Evolutionary conservation across 225 moss, liverwort and hornwort genomes (phyloP).

Genomic region (Bryoerythrophyllum caledonicum): DNA sequence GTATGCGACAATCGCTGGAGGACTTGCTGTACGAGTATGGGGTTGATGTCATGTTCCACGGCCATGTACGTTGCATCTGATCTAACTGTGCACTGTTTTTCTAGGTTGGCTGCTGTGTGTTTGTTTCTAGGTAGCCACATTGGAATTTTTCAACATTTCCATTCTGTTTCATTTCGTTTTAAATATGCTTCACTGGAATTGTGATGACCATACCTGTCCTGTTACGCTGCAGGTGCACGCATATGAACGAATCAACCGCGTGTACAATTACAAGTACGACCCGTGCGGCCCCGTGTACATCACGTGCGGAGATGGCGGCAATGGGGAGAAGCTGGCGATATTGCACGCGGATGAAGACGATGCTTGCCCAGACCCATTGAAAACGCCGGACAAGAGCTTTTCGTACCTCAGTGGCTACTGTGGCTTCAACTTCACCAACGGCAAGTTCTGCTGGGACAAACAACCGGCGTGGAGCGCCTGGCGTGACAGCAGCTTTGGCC

Average conservation of each 20-base stretch:
- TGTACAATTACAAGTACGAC: conserved; percentile 79
- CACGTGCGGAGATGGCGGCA: conserved; percentile 89
- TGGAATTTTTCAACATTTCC: not conserved
- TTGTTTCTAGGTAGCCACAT: not conserved
- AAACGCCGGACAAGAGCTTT: conserved; percentile 34
- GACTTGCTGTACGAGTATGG: conserved; percentile 69
- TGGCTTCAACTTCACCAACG: conserved; percentile 80
- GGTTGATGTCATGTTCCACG: conserved; percentile 76
- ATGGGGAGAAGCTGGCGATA: conserved; percentile 71
- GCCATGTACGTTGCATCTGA: conserved; percentile 57
- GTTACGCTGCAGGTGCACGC: conserved; percentile 73
- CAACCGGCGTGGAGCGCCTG: conserved; percentile 95
- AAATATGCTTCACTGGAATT: not conserved
- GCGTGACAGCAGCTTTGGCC: conserved; percentile 94
- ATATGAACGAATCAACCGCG: conserved; percentile 88
- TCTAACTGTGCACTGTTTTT: not conserved
- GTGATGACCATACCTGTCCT: conserved; percentile 7
- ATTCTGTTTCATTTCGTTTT: not conserved
- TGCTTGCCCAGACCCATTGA: conserved; percentile 51
- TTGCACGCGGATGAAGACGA: conserved; percentile 63
- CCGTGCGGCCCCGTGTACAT: conserved; percentile 81
- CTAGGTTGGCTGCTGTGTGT: not conserved
- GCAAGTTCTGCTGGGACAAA: conserved; percentile 85
- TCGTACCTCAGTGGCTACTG: conserved; percentile 63
- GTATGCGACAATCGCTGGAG: conserved; percentile 88